Evolutionary conservation across 176 grass and related monocot species (phyloP).

Genomic region (Olyra latifolia): DNA sequence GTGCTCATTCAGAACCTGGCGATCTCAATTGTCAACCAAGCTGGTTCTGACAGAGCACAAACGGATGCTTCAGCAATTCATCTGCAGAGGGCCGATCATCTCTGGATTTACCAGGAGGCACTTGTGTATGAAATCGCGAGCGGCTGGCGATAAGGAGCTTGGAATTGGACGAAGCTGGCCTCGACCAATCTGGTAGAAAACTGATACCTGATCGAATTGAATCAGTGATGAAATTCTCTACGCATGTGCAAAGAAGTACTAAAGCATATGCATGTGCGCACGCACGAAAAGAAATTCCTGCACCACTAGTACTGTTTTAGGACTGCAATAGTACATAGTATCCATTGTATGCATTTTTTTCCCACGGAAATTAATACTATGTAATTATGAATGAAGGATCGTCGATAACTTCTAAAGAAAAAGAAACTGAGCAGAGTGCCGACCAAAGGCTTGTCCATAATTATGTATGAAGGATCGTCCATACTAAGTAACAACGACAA

Average conservation of each 20-base stretch:
- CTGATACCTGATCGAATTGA: conserved; percentile 19
- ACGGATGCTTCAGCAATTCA: conserved; percentile 44
- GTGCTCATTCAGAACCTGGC: background rate
- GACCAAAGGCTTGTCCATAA: no score
- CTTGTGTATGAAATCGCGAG: conserved; percentile 36
- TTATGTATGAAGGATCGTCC: no score
- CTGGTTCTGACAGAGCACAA: conserved; percentile 4
- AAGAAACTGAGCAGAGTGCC: no score
- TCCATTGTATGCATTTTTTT: no score
- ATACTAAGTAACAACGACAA: background rate
- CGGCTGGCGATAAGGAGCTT: conserved; percentile 22
- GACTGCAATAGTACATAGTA: no score
- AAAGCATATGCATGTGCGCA: background rate
- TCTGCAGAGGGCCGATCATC: conserved; percentile 37
- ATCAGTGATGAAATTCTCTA: background rate
- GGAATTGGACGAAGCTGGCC: conserved; percentile 43
- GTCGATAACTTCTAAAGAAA: no score
- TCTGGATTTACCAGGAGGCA: conserved; percentile 42
- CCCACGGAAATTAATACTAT: no score
- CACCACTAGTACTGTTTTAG: background rate
- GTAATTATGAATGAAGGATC: no score
- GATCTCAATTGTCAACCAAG: background rate
- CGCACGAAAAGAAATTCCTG: background rate
- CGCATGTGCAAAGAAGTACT: background rate
- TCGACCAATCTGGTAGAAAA: conserved; percentile 47